phyloP scores from a whole-genome alignment of 1,284 basidiomycete genomes.

The Marasmius oreades region DNA sequence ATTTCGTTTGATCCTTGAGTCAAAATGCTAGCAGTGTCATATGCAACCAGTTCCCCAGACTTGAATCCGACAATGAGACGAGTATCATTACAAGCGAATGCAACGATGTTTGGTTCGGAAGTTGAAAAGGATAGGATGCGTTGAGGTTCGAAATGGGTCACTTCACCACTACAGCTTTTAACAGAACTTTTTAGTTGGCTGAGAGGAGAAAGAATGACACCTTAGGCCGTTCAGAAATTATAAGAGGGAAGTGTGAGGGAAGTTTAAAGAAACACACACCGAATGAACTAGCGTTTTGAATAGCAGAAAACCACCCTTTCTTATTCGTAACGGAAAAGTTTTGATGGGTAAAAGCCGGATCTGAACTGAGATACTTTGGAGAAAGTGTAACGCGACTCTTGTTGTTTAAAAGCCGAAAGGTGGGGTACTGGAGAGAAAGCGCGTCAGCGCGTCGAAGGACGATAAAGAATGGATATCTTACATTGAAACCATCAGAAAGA shows the following conservation, averaged over 20 bases:
- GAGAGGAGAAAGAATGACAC: constrained; percentile 54
- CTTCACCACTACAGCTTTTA: constrained; percentile 34
- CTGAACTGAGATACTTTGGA: constrained; percentile 39
- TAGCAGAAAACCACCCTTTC: constrained; percentile 65
- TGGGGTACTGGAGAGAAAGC: constrained; percentile 28
- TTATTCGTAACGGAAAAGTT: constrained; percentile 57
- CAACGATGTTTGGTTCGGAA: constrained; percentile 46
- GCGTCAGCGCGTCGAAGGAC: constrained; percentile 1
- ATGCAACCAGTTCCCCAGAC: constrained; percentile 56
- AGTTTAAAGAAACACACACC: constrained; percentile 29
- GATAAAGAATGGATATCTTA: constrained; percentile 22
- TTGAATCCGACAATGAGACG: constrained; percentile 56
- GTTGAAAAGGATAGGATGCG: constrained; percentile 41
- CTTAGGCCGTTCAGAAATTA: constrained; percentile 30
- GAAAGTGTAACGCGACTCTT: constrained; percentile 61
- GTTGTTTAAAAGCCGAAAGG: constrained; percentile 48
- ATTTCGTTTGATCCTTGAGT: constrained; percentile 38
- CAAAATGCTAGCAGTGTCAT: constrained; percentile 49
- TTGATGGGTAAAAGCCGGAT: constrained; percentile 32
- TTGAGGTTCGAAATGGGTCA: constrained; percentile 42
- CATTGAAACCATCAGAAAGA: constrained; percentile 39
- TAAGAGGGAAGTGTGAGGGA: background rate
- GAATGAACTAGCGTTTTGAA: constrained; percentile 33
- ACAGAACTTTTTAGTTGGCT: constrained; percentile 51
- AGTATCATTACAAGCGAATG: constrained; percentile 55